Conservation (phyloP, 2,329 filamentous ascomycete species). For the Fusarium sp. region DNA sequence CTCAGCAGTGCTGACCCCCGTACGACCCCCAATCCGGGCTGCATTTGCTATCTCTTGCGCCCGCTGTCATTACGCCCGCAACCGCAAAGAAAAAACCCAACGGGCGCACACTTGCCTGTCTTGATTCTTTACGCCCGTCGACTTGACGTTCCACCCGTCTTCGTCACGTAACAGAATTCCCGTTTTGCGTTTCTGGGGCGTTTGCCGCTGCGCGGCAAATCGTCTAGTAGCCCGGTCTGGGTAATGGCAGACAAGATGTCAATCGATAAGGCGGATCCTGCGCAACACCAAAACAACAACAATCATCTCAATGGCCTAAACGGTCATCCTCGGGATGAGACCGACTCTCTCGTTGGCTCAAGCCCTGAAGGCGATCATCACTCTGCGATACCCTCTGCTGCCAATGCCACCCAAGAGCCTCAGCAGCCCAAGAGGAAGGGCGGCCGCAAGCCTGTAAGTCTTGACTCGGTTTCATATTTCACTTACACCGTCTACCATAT, state of each 20-base stretch:
- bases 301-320: slow-evolving; percentile 47
- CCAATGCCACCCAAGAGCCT: slow-evolving; percentile 59
- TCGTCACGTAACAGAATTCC: slow-evolving; percentile 52
- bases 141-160: slow-evolving; percentile 44
- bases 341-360: slow-evolving; percentile 70
- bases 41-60: slow-evolving; percentile 49
- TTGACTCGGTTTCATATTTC: slow-evolving; percentile 51
- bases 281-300: slow-evolving; percentile 51
- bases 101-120: slow-evolving; percentile 50
- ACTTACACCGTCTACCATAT: slow-evolving; percentile 3
- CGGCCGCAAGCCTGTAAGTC: slow-evolving; percentile 90
- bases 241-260: slow-evolving; percentile 76
- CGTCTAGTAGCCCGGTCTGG: slow-evolving; percentile 48
- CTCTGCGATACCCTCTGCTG: slow-evolving; percentile 48
- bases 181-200: slow-evolving; percentile 53
- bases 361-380: slow-evolving; percentile 67
- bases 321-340: slow-evolving; percentile 63
- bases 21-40: slow-evolving; percentile 47
- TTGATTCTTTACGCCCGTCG: slow-evolving; percentile 47
- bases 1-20: slow-evolving; percentile 42
- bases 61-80: slow-evolving; percentile 53
- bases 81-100: slow-evolving; percentile 53
- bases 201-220: slow-evolving; percentile 54
- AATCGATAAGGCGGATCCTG: slow-evolving; percentile 65
- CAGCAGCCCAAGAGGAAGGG: slow-evolving; percentile 93